Base-by-base conservation (phyloP, 129 eudicot genomes). In the Lactuca sativa region DNA sequence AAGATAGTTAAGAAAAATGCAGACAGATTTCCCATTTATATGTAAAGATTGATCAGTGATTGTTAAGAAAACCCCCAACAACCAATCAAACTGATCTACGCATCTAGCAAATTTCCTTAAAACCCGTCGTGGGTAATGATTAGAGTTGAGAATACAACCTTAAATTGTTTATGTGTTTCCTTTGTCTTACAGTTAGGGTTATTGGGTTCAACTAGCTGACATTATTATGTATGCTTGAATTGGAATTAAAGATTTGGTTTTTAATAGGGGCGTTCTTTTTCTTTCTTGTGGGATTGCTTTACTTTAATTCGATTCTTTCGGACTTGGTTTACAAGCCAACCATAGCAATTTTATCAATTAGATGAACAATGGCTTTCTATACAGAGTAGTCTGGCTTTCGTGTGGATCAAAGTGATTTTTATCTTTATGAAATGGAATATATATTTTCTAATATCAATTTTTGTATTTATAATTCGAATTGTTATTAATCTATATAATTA, bases 161-260 rank as follows among this genome's bases (percentile, higher is more conserved):
- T 32, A 44, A 59, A 55, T 32, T 67, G 56, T 53, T 63, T 38
- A 67, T 78, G 74, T 71, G 79, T 56, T 79, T 77, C 36, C 87
- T 82, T 86, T 70, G 76, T 64, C 80, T 82, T 82, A 55, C 85
- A 80, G 87, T 56, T 71, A 56, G 75, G 75, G 71, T 48, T 12
- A 81, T 60, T 43, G 56, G 43, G 48, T 40, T 44, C 47, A 51
- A 8, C 31, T 60, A 37, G 41, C 48, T 34, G 58, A 16, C 11
- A 25, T 41, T 37, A 73, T 59, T 78, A 18, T 18, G 76, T 66
- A 75, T 79, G 85, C 89, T 84, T 86, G 89, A 77, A 77, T 73
- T 80, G 83, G 67, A 83, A 71, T 67, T 44, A 61, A 84, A 84
- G 89, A 12, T 54, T 79, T 40, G 71, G 43, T 55, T 53, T 73